phyloP scores from a whole-genome alignment of 495 filamentous ascomycete genomes.

The Podospora fimiseda region DNA sequence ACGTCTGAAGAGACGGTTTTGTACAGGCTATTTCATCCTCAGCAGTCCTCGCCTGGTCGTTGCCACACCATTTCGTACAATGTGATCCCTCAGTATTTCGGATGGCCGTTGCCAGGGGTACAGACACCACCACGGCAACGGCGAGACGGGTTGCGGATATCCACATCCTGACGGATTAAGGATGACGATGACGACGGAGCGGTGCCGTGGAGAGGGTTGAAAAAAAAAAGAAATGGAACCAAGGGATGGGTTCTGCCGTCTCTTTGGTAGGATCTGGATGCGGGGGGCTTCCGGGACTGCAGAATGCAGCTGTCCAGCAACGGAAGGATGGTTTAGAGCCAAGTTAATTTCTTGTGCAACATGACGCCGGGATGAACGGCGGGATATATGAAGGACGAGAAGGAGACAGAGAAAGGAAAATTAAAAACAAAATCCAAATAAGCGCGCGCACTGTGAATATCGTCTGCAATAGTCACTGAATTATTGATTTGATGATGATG shows the following conservation, averaged over 20 bases:
- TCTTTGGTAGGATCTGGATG: not conserved
- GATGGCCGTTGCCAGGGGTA: constrained; percentile 27
- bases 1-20: constrained; percentile 21
- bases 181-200: not conserved
- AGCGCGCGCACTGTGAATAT: constrained; percentile 10
- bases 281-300: constrained; percentile 8
- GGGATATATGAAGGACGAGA: not conserved
- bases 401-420: not conserved
- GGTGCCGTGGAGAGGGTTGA: not conserved
- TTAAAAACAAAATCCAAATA: not conserved
- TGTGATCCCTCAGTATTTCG: constrained; percentile 34
- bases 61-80: constrained; percentile 40
- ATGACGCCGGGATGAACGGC: constrained; percentile 17
- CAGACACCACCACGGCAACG: constrained; percentile 16
- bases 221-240: not conserved
- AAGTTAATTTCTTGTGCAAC: constrained; percentile 18
- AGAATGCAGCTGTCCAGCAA: constrained; percentile 17
- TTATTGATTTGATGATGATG: no score
- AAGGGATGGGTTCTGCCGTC: not conserved
- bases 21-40: constrained; percentile 36
- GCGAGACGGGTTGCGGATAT: constrained; percentile 9
- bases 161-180: constrained; percentile 17
- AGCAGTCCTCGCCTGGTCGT: constrained; percentile 31
- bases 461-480: no score
- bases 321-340: constrained; percentile 19